A percentile compares a stretch with the other conserved stretches of the same genome.
phyloP scores from a whole-genome alignment of 306 rosid genomes.

The Amphicarpaea edgeworthii region DNA sequence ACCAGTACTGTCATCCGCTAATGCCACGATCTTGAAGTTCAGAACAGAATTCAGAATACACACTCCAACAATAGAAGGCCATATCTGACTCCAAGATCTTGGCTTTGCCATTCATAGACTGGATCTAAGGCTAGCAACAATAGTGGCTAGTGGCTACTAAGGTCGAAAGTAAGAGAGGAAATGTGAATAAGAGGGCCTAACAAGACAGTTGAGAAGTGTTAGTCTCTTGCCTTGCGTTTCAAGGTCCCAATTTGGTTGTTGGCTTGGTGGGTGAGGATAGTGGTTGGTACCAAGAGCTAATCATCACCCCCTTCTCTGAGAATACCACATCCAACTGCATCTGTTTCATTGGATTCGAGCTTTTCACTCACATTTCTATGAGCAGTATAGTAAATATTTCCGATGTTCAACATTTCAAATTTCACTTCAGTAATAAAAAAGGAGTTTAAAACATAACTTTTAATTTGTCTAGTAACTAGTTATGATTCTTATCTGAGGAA shows the following conservation, averaged over 20 bases:
- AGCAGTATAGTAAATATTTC: neutral
- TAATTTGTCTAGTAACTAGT: constrained; percentile 10
- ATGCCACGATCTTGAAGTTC: constrained; percentile 41
- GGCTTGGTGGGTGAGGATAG: constrained; percentile 54
- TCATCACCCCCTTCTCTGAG: constrained; percentile 51
- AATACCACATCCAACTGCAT: constrained; percentile 43
- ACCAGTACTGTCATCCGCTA: constrained; percentile 51
- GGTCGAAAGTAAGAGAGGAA: constrained; percentile 45
- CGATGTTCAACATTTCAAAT: constrained; percentile 13
- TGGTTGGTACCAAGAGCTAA: constrained; percentile 55
- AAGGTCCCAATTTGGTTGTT: constrained; percentile 69
- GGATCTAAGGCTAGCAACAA: constrained; percentile 27
- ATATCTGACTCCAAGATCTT: constrained; percentile 43
- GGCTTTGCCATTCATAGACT: constrained; percentile 61
- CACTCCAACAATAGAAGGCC: constrained; percentile 39
- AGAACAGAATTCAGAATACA: constrained; percentile 48
- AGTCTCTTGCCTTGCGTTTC: constrained; percentile 78
- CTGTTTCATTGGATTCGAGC: neutral
- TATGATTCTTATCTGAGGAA: constrained; percentile 8
- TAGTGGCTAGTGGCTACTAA: constrained; percentile 25
- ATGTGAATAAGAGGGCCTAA: constrained; percentile 49
- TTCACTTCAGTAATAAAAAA: constrained; percentile 10
- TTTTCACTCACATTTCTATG: constrained; percentile 7
- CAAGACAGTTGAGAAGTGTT: constrained; percentile 63
- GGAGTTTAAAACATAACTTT: constrained; percentile 4